Conservation (phyloP, 2,329 filamentous ascomycete genomes). For the Cladosporium cucumerinum region DNA sequence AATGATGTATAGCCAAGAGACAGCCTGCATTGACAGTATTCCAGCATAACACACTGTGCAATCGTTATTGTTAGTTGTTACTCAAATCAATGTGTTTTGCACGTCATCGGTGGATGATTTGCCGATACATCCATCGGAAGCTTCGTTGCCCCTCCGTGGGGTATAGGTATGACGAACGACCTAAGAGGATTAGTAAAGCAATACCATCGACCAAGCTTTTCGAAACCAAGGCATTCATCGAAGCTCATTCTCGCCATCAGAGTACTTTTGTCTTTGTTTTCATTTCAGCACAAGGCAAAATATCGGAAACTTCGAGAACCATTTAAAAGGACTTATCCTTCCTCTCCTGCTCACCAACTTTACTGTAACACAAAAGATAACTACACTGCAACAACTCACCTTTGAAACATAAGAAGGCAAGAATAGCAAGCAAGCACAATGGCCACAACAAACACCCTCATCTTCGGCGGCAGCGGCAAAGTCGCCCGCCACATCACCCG, state of each 20-base stretch:
- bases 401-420: background rate
- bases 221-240: background rate
- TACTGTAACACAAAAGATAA: background rate
- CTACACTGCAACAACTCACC: background rate
- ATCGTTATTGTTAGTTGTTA: background rate
- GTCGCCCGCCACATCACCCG: conserved; percentile 36
- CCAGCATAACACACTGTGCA: too few species aligned
- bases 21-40: background rate
- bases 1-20: background rate
- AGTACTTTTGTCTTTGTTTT: background rate
- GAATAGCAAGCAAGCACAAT: background rate
- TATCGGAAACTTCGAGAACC: background rate
- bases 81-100: background rate
- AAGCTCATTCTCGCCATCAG: background rate
- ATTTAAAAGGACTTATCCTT: background rate
- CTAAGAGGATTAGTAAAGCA: background rate
- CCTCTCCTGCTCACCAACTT: background rate
- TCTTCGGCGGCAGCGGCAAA: conserved; percentile 38
- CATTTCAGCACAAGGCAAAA: background rate
- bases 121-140: background rate
- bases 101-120: background rate
- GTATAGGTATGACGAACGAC: background rate
- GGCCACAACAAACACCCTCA: conserved; percentile 23
- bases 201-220: background rate
- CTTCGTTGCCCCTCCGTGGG: background rate